Percentiles rank a stretch among this genome's conserved stretches.
Evolutionary conservation across 1,284 basidiomycete genomes (phyloP).

Genomic region (Phellopilus nigrolimitatus): DNA sequence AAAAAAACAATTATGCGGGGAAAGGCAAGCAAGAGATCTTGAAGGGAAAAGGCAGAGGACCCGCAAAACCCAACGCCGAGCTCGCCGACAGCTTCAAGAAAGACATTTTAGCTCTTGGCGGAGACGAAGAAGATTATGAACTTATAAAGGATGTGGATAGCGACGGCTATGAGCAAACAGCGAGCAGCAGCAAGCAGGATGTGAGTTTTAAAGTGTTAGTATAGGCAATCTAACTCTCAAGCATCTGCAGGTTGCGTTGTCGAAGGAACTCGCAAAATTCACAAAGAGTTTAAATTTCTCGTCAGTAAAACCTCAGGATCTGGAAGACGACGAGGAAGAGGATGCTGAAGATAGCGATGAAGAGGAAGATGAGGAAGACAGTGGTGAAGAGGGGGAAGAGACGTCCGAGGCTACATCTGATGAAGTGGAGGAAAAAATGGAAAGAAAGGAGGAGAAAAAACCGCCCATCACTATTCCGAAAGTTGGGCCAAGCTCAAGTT

Average conservation of each 20-base stretch:
- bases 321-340: constrained; percentile 29
- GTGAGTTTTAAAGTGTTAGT: constrained; percentile 19
- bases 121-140: constrained; percentile 46
- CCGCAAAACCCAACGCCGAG: constrained; percentile 1
- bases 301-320: constrained; percentile 24
- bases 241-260: constrained; percentile 36
- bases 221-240: constrained; percentile 1
- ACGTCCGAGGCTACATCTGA: constrained; percentile 18
- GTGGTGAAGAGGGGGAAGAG: constrained; percentile 20
- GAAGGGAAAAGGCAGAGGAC: constrained; percentile 2
- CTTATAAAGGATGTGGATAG: constrained; percentile 41
- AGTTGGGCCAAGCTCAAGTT: constrained; percentile 30
- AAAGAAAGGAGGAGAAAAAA: constrained; percentile 14
- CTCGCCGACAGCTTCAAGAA: constrained; percentile 20
- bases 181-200: constrained; percentile 26
- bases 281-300: constrained; percentile 51
- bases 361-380: constrained; percentile 18
- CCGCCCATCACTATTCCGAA: constrained; percentile 10
- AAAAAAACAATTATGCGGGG: neutral
- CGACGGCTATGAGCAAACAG: constrained; percentile 31
- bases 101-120: constrained; percentile 43
- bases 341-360: constrained; percentile 26
- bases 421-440: constrained; percentile 28
- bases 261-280: constrained; percentile 55
- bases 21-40: constrained; percentile 1